phyloP scores from a whole-genome alignment of 345 rosid species.

The Murraya koenigii region DNA sequence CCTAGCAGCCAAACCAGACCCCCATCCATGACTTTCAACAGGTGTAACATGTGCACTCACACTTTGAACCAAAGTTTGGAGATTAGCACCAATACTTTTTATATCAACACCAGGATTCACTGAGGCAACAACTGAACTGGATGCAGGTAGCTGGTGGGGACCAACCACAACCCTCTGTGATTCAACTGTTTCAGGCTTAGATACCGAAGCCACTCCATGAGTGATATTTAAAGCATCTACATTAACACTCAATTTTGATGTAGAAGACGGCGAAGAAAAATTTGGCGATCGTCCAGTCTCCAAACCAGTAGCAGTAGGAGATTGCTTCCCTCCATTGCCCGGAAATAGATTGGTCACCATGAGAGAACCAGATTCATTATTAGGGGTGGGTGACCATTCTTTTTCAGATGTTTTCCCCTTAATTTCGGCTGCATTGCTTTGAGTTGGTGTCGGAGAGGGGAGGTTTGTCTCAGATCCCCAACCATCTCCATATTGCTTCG shows the following conservation, averaged over 20 bases:
- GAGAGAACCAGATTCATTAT: slow-evolving; percentile 37
- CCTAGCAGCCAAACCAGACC: slow-evolving; percentile 37
- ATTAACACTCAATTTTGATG: slow-evolving; percentile 13
- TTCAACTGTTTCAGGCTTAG: slow-evolving; percentile 39
- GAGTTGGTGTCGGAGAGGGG: slow-evolving; percentile 94
- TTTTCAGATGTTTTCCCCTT: slow-evolving; percentile 51
- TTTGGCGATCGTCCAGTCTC: slow-evolving; percentile 26
- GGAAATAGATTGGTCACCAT: slow-evolving; percentile 25
- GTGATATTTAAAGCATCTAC: slow-evolving; percentile 20
- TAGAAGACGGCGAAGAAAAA: slow-evolving; percentile 22
- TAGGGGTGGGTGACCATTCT: slow-evolving; percentile 65
- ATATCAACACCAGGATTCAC: slow-evolving; percentile 29
- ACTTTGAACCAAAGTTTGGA: slow-evolving; percentile 52
- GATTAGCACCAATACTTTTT: slow-evolving; percentile 29
- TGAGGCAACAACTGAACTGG: slow-evolving; percentile 23
- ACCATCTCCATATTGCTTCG: slow-evolving; percentile 46
- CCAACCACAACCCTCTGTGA: slow-evolving; percentile 37
- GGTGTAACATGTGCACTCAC: slow-evolving; percentile 29
- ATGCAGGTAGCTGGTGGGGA: slow-evolving; percentile 25
- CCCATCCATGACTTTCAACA: slow-evolving; percentile 42
- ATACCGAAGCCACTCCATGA: slow-evolving; percentile 30
- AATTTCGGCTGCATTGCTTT: slow-evolving; percentile 32
- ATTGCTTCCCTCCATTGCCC: slow-evolving; percentile 28
- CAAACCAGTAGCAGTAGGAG: slow-evolving; percentile 17
- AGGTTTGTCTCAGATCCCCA: slow-evolving; percentile 71